These are phyloP conservation scores for Penicillium occitanis DNA, from an alignment of 2,329 filamentous ascomycete genomes.

Conservation along the genomic window DNA sequence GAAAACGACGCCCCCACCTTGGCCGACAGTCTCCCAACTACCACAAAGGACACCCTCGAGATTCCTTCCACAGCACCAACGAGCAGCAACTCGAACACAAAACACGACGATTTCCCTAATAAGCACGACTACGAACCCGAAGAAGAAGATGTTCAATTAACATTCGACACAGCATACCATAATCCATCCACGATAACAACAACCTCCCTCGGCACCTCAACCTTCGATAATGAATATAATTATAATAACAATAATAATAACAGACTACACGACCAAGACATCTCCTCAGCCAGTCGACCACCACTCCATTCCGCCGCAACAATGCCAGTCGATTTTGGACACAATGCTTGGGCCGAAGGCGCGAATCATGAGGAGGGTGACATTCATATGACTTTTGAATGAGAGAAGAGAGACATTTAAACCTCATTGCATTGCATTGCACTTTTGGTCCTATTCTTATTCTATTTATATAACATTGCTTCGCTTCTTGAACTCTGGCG, in stretches of 20 bases:
- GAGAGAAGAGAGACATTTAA: constrained; percentile 25
- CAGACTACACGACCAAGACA: constrained; percentile 6
- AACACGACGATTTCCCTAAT: not conserved
- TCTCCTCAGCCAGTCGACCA: constrained; percentile 25
- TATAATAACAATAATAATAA: constrained; percentile 16
- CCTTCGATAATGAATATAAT: constrained; percentile 19
- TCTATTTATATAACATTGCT: not conserved
- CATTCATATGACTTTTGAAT: constrained; percentile 81
- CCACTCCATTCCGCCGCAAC: constrained; percentile 35
- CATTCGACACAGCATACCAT: constrained; percentile 66
- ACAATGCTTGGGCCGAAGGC: constrained; percentile 70
- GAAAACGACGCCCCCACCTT: constrained; percentile 33
- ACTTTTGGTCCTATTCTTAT: not conserved
- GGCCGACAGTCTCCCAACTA: constrained; percentile 23
- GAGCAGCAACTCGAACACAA: not conserved
- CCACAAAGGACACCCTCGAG: constrained; percentile 18
- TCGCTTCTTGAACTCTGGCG: not conserved
- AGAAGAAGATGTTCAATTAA: constrained; percentile 60
- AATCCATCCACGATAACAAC: constrained; percentile 30
- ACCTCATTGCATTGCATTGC: constrained; percentile 1
- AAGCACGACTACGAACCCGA: constrained; percentile 15
- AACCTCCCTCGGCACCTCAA: constrained; percentile 8
- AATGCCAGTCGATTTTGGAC: constrained; percentile 34
- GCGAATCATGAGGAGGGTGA: constrained; percentile 64
- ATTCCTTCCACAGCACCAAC: not conserved